Conservation (phyloP, 352 stramenopile genomes). For the Phytophthora hibernalis region DNA sequence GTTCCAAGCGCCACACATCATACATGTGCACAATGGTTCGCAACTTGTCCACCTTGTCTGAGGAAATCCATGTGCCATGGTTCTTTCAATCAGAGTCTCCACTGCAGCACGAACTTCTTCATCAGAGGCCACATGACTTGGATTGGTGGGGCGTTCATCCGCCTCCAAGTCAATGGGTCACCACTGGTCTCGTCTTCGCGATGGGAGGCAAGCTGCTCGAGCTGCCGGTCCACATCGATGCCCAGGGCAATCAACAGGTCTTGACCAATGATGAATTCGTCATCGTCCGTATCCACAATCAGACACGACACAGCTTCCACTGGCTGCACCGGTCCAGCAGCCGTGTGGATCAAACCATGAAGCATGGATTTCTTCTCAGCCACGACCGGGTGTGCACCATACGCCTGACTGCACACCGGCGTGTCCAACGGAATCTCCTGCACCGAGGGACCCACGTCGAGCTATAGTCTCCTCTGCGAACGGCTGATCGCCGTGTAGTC, state of each 20-base stretch:
- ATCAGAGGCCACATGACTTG: neutral
- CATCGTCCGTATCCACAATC: constrained; percentile 10
- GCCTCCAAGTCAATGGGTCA: neutral
- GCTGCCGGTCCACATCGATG: constrained; percentile 18
- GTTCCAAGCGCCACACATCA: neutral
- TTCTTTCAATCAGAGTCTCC: constrained; percentile 8
- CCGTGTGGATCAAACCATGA: constrained; percentile 8
- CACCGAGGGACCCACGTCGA: neutral
- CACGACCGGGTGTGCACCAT: neutral
- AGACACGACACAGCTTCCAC: constrained; percentile 7
- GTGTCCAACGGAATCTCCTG: neutral
- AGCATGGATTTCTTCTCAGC: constrained; percentile 3
- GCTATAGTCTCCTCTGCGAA: neutral
- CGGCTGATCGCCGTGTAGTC: neutral
- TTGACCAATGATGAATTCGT: constrained; percentile 21
- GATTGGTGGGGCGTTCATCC: neutral
- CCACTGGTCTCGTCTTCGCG: neutral
- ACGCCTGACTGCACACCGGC: neutral
- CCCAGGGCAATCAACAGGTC: constrained; percentile 9
- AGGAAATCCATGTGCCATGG: constrained; percentile 17
- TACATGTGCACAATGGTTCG: constrained; percentile 4
- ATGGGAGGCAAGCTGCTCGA: constrained; percentile 11
- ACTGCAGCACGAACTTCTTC: constrained; percentile 2
- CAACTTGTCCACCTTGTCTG: constrained; percentile 2
- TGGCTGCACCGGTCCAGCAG: constrained; percentile 2